phyloP scores from a whole-genome alignment of 2,329 filamentous ascomycete genomes.

The Xylogone sp. region DNA sequence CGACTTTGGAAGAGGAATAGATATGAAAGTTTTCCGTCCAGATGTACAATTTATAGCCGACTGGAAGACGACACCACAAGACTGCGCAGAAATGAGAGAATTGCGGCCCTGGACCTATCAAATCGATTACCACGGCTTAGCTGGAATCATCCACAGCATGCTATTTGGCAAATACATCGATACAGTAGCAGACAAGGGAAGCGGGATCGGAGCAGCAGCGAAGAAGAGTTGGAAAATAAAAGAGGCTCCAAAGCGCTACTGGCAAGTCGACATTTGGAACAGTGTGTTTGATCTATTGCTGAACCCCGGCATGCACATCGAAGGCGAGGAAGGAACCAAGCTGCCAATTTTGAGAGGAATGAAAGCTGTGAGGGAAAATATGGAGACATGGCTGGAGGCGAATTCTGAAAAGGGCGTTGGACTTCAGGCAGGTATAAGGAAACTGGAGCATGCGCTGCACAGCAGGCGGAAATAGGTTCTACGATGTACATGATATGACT shows the following conservation, averaged over 20 bases:
- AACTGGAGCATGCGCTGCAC: conserved; percentile 44
- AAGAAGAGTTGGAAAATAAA: conserved; percentile 71
- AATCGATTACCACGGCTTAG: conserved; percentile 92
- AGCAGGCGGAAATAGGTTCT: not conserved
- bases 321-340: conserved; percentile 58
- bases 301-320: conserved; percentile 70
- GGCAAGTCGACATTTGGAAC: conserved; percentile 89
- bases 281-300: conserved; percentile 81
- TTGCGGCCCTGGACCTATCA: conserved; percentile 95
- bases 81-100: conserved; percentile 95
- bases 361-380: conserved; percentile 64
- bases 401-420: conserved; percentile 80
- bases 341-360: conserved; percentile 74
- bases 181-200: conserved; percentile 54
- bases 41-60: conserved; percentile 89
- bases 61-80: conserved; percentile 83
- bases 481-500: not conserved
- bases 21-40: conserved; percentile 78
- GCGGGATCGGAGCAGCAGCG: conserved; percentile 50
- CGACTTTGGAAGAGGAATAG: conserved; percentile 91
- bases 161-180: conserved; percentile 96
- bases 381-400: conserved; percentile 78
- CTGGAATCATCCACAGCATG: conserved; percentile 81
- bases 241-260: conserved; percentile 88
- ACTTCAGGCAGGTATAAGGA: conserved; percentile 66